phyloP scores from a whole-genome alignment of 306 rosid species.

The Alnus glutinosa region DNA sequence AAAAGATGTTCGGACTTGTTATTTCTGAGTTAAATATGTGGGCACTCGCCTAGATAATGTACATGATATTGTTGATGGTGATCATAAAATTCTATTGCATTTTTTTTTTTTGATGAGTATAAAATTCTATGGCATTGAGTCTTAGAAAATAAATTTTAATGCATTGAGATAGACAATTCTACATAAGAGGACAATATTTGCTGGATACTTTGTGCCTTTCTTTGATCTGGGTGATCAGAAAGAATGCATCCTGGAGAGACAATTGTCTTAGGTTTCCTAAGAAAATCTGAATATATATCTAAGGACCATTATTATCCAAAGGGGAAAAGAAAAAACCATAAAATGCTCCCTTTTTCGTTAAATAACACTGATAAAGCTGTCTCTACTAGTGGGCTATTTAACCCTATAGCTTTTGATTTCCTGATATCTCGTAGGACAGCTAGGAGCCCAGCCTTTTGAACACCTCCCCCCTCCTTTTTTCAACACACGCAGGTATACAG shows the following conservation, averaged over 20 bases:
- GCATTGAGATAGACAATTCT: background rate
- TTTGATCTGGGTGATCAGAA: background rate
- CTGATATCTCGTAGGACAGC: background rate
- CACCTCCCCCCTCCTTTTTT: background rate
- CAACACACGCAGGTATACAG: background rate
- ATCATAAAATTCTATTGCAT: background rate
- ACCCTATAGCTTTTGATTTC: background rate
- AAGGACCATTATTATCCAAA: background rate
- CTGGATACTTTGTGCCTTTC: background rate
- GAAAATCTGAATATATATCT: background rate
- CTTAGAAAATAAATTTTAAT: background rate
- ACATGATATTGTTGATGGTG: background rate
- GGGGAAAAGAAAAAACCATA: background rate
- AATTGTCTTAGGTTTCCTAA: background rate
- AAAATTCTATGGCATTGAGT: background rate
- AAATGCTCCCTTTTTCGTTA: background rate
- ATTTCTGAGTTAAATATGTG: background rate
- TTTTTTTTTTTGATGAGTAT: background rate
- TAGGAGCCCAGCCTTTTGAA: background rate
- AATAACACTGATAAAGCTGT: background rate
- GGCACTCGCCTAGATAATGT: background rate
- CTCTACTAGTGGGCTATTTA: background rate
- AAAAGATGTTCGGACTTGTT: background rate
- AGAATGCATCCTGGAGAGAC: background rate
- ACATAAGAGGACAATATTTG: background rate